phyloP scores from a whole-genome alignment of 331 rosid genomes.

The Arachis monticola region DNA sequence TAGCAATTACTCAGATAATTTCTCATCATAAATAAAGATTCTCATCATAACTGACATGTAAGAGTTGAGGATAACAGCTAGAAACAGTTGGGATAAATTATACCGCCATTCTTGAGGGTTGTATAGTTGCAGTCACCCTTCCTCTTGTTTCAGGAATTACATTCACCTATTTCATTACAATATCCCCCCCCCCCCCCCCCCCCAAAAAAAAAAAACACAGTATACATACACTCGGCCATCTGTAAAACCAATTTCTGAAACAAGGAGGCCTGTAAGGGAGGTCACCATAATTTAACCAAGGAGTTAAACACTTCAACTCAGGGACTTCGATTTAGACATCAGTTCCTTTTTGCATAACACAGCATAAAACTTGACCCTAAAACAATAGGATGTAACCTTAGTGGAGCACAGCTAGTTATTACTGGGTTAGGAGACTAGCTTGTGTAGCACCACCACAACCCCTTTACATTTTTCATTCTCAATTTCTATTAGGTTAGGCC shows the following conservation, averaged over 20 bases:
- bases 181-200: too few relatives aligned
- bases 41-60: background rate
- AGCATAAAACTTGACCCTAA: background rate
- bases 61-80: slow-evolving; percentile 13
- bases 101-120: background rate
- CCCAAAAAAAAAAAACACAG: too few relatives aligned
- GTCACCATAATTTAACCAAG: too few relatives aligned
- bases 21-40: background rate
- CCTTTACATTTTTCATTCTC: slow-evolving; percentile 11
- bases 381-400: background rate
- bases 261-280: too few relatives aligned
- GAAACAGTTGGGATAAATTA: background rate
- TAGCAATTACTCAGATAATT: slow-evolving; percentile 11
- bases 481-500: slow-evolving; percentile 14
- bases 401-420: background rate
- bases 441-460: background rate
- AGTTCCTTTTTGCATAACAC: background rate
- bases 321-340: too few relatives aligned
- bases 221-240: too few relatives aligned
- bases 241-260: too few relatives aligned
- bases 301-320: too few relatives aligned
- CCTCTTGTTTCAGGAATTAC: slow-evolving; percentile 19
- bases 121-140: background rate
- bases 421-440: background rate
- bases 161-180: slow-evolving; percentile 17